phyloP scores from a whole-genome alignment of 352 stramenopile species.

The Globisporangium sylvaticum region DNA sequence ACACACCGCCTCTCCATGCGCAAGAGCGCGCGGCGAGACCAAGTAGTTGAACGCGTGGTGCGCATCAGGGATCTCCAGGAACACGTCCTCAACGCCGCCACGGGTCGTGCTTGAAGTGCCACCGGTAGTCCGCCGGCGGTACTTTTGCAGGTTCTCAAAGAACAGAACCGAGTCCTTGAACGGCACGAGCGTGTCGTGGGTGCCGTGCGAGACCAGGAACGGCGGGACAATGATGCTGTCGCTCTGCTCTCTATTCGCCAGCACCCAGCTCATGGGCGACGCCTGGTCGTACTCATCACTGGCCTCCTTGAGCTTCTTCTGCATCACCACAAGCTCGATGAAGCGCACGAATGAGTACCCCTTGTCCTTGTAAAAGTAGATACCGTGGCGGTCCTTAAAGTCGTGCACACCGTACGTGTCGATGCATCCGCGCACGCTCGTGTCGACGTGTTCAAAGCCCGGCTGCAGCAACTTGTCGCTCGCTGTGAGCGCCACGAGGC shows the following conservation, averaged over 20 bases:
- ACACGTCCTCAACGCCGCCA: slow-evolving; percentile 45
- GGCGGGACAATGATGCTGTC: slow-evolving; percentile 35
- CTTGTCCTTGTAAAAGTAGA: slow-evolving; percentile 48
- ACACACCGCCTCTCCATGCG: slow-evolving; percentile 48
- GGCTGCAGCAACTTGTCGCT: slow-evolving; percentile 63
- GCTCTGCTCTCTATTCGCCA: slow-evolving; percentile 20
- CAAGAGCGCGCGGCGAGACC: slow-evolving; percentile 46
- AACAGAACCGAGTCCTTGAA: slow-evolving; percentile 55
- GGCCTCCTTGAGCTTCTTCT: slow-evolving; percentile 45
- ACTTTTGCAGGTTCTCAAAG: slow-evolving; percentile 44
- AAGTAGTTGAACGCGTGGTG: slow-evolving; percentile 68
- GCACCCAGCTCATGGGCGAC: slow-evolving; percentile 47
- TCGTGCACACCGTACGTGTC: slow-evolving; percentile 78
- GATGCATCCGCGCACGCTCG: slow-evolving; percentile 64
- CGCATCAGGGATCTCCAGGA: slow-evolving; percentile 44
- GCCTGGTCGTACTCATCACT: slow-evolving; percentile 46
- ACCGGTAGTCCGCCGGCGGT: slow-evolving; percentile 25
- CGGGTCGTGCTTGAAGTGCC: slow-evolving; percentile 8
- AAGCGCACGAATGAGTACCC: slow-evolving; percentile 37
- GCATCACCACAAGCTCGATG: slow-evolving; percentile 57
- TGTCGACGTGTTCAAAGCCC: slow-evolving; percentile 75
- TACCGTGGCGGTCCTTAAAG: slow-evolving; percentile 61
- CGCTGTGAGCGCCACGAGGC: slow-evolving; percentile 60
- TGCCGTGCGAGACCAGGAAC: slow-evolving; percentile 56
- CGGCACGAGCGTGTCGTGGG: slow-evolving; percentile 53